A percentile compares a stretch with the other conserved stretches of the same genome.
phyloP scores from a whole-genome alignment of 441 rosid genomes.

The Populus hybrid region DNA sequence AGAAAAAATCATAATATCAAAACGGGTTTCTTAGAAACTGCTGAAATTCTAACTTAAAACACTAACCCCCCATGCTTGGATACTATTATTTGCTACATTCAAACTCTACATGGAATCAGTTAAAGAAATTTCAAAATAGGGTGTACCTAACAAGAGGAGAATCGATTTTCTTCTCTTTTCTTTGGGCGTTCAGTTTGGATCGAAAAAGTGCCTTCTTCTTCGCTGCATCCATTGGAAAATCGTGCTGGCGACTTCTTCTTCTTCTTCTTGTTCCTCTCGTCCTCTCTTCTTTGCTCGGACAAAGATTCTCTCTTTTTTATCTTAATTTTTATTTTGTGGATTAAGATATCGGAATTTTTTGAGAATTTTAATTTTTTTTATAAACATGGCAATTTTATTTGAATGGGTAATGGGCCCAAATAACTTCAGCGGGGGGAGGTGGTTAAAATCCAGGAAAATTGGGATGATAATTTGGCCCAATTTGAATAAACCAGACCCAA shows the following conservation, averaged over 20 bases:
- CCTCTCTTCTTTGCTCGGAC: not conserved
- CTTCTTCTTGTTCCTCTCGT: too few species aligned
- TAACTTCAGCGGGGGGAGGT: not conserved
- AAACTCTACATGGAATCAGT: not conserved
- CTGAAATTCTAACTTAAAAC: not conserved
- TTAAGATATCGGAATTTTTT: not conserved
- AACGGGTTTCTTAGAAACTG: not conserved
- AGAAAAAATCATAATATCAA: not conserved
- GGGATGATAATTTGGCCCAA: not conserved
- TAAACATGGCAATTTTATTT: not conserved
- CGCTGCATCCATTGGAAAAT: constrained; percentile 62
- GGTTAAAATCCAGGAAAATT: not conserved
- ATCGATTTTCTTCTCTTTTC: constrained; percentile 70
- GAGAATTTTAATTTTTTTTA: not conserved
- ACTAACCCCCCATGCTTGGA: not conserved
- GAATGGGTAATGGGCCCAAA: not conserved
- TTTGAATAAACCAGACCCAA: not conserved
- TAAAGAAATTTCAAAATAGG: not conserved
- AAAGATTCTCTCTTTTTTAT: not conserved
- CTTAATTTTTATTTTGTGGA: not conserved
- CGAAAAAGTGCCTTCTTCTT: constrained; percentile 82
- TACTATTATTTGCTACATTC: not conserved
- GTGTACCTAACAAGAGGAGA: constrained; percentile 81
- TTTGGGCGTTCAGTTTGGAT: constrained; percentile 75
- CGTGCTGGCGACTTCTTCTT: not conserved